Evolutionary conservation across 495 filamentous ascomycete species (phyloP), one percentile per base, ranked within the genome.

Genomic region (Trichoderma asperelloides): DNA sequence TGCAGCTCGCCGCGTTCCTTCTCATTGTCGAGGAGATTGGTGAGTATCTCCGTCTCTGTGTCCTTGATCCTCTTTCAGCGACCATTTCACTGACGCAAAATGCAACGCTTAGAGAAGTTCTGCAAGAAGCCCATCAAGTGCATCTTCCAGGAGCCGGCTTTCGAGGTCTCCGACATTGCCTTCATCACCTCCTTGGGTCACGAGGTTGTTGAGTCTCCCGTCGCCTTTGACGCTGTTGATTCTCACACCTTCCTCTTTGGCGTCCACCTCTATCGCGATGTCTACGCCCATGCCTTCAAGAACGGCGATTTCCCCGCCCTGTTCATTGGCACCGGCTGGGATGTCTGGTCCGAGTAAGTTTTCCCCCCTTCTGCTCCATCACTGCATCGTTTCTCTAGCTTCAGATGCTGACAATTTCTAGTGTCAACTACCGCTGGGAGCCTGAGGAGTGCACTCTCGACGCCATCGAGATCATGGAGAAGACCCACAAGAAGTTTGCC

Each of bases 121-220:
- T 57, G 28, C 43, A 47, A 67, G 2, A 73, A 67, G 2, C 66
- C 62, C 8, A 78, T 82, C 60, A 74, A 75, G 33, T 77, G 84
- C 63, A 75, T 85, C 68, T 83, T 88, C 27, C 90, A 93, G 77
- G 90, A 93, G 63, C 90, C 90, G 8, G 71, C 84, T 69, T 92
- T 91, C 77, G 91, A 86, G 65, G 55, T 73, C 9, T 73, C 82
- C 8, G 90, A 93, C 71, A 80, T 77, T 28, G 70, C 74, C 0
- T 88, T 91, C 67, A 81, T 92, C 47, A 41, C 0, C 75, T 71
- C 13, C 75, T 87, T 0, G 79, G 79, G 25, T 3, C 81, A 89
- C 40, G 75, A 76, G 25, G 82, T 87, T 15, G 80, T 89, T 40
- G 70, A 85, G 2, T 77, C 82, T 41, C 90, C 89, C 0, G 68